Evolutionary conservation across 2,329 filamentous ascomycete species (phyloP), one percentile per base, ranked within the genome.

Genomic region (Scedosporium boydii): DNA sequence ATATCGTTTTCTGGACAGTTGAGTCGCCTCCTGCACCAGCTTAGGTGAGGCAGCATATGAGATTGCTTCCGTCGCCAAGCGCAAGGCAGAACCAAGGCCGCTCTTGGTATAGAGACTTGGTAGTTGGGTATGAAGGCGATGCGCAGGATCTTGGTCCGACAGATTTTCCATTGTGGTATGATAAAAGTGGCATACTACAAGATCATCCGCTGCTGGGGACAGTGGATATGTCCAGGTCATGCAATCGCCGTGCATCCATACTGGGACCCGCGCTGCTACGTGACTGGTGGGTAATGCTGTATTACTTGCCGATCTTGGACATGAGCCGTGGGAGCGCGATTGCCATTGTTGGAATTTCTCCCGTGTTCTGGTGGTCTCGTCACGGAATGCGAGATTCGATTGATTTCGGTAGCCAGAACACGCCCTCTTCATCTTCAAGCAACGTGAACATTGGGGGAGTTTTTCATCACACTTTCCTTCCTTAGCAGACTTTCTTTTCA

Each of bases 401-500:
- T 41, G 60, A n/a, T 63, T 27, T 26, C 64, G 60, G 53, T 64
- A 65, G 3, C 63, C 63, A 34, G 26, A 26, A 57, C 64, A 65
- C 51, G 23, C 21, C 34, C 55, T 62, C 10, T 58, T 42, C 61
- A 51, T 57, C 27, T 34, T 64, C 10, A 65, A 12, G 55, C 62
- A 65, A 12, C 58, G 64, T n/a, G 63, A 63, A 57, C 64, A 65
- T 23, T 51, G 34, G 21, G 64, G 63, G 3, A 16, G 34, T 23
- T 56, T 64, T 51, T 64, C 64, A 58, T 65, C 64, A 42, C 64
- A 65, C 63, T 65, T 57, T 6, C 9, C 14, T 6, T 21, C 42
- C 58, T 38, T 61, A 59, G 14, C n/a, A 26, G 3, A 4, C 42
- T 6, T 7, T 7, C n/a, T 14, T 7, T 7, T 38, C 29, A 18